A percentile compares a stretch with the other conserved stretches of the same genome.
Conservation (phyloP, 495 filamentous ascomycete species). For the Neurospora discreta region DNA sequence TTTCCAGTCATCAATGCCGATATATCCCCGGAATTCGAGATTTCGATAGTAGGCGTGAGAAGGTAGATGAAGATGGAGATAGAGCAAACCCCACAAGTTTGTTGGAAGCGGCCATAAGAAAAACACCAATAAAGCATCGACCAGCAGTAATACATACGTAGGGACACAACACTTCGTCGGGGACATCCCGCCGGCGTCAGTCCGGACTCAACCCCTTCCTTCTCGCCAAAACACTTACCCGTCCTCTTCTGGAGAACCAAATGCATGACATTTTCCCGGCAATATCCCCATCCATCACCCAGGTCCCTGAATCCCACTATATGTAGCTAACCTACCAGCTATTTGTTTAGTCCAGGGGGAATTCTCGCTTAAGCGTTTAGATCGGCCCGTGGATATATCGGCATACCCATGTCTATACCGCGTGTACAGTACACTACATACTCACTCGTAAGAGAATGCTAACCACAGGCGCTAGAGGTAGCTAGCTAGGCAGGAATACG, state of each 20-base stretch:
- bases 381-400: not conserved
- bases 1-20: not conserved
- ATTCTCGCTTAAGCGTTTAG: not conserved
- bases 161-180: not conserved
- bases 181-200: not conserved
- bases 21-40: not conserved
- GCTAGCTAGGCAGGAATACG: no score
- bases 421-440: no score
- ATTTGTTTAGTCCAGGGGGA: not conserved
- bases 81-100: not conserved
- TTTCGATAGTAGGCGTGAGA: no score
- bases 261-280: not conserved
- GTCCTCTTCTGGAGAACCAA: not conserved
- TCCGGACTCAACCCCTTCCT: not conserved
- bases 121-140: no score
- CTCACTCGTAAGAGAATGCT: no score
- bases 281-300: not conserved
- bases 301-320: not conserved
- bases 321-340: not conserved
- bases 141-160: not conserved
- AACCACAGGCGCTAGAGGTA: no score
- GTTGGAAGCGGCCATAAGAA: no score
- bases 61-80: not conserved
- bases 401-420: no score
- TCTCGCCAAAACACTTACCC: not conserved